These are phyloP conservation scores for Gremmenia infestans DNA, from an alignment of 2,329 filamentous ascomycete genomes.

Conservation along the genomic window DNA sequence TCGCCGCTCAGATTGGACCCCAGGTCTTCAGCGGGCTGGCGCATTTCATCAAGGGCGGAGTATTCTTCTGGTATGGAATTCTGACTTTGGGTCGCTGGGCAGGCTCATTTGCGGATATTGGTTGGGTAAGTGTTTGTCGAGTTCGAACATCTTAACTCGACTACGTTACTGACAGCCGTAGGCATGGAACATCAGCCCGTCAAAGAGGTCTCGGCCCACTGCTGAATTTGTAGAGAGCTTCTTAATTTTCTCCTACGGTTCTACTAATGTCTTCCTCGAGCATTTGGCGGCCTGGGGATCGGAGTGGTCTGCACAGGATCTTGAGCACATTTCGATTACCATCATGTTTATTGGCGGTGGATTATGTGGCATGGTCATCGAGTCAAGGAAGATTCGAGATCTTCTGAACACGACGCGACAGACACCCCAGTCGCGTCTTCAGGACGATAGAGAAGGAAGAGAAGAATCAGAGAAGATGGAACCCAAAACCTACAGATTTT, in stretches of 20 bases:
- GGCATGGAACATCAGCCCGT: constrained; percentile 84
- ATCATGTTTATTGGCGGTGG: constrained; percentile 92
- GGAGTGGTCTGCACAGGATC: constrained; percentile 70
- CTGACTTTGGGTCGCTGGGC: constrained; percentile 85
- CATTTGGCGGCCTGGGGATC: constrained; percentile 71
- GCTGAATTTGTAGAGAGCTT: constrained; percentile 88
- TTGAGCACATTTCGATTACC: constrained; percentile 91
- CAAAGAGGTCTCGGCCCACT: constrained; percentile 55
- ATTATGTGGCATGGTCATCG: constrained; percentile 79
- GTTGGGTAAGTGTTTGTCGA: constrained; percentile 56
- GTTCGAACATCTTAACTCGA: not conserved
- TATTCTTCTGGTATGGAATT: constrained; percentile 92
- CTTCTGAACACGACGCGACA: constrained; percentile 50
- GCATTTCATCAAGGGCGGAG: constrained; percentile 89
- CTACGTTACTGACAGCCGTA: constrained; percentile 23
- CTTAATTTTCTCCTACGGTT: constrained; percentile 85
- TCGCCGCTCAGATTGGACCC: constrained; percentile 50
- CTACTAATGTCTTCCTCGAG: constrained; percentile 88
- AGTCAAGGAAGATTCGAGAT: constrained; percentile 64
- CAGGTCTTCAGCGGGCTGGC: constrained; percentile 76
- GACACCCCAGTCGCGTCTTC: constrained; percentile 43
- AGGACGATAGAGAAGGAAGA: constrained; percentile 35
- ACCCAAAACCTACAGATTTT: constrained; percentile 66
- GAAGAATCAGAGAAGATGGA: constrained; percentile 46
- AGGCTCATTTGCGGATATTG: constrained; percentile 82